These are phyloP conservation scores for Hysterium pulicare DNA, from an alignment of 2,329 filamentous ascomycete genomes.

Conservation along the genomic window DNA sequence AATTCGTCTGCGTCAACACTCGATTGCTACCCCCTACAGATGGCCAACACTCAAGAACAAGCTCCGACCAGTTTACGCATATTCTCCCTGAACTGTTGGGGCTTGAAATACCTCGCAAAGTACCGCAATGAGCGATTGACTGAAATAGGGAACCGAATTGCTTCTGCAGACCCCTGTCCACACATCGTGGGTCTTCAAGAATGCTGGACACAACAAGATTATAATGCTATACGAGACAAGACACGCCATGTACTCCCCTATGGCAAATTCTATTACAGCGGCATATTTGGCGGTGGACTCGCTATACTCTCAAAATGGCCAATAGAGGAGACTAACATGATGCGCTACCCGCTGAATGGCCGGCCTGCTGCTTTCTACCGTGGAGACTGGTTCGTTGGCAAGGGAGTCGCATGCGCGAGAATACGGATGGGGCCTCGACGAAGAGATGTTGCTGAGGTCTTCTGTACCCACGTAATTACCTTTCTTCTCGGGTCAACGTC, in stretches of 20 bases:
- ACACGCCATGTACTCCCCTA: constrained; percentile 75
- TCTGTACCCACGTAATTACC: constrained; percentile 74
- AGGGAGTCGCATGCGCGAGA: constrained; percentile 81
- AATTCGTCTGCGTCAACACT: no score
- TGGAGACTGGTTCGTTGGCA: constrained; percentile 95
- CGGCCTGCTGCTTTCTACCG: constrained; percentile 89
- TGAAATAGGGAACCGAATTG: constrained; percentile 81
- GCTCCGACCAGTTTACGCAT: constrained; percentile 63
- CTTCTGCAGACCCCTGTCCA: constrained; percentile 63
- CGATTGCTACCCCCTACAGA: no score
- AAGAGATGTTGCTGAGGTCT: constrained; percentile 77
- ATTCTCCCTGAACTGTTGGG: constrained; percentile 95
- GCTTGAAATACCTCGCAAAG: constrained; percentile 80
- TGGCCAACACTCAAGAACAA: constrained; percentile 16
- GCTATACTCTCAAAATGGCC: constrained; percentile 90
- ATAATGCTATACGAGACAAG: constrained; percentile 69
- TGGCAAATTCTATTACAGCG: constrained; percentile 89
- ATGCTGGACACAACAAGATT: constrained; percentile 87
- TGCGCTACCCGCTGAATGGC: constrained; percentile 84
- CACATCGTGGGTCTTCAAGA: constrained; percentile 93
- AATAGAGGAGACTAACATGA: constrained; percentile 84
- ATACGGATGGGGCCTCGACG: constrained; percentile 65
- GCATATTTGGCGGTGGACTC: constrained; percentile 84
- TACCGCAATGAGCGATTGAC: constrained; percentile 72
- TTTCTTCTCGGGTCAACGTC: neutral